phyloP scores from a whole-genome alignment of 768 basidiomycete genomes.

The Kwoniella sp. region DNA sequence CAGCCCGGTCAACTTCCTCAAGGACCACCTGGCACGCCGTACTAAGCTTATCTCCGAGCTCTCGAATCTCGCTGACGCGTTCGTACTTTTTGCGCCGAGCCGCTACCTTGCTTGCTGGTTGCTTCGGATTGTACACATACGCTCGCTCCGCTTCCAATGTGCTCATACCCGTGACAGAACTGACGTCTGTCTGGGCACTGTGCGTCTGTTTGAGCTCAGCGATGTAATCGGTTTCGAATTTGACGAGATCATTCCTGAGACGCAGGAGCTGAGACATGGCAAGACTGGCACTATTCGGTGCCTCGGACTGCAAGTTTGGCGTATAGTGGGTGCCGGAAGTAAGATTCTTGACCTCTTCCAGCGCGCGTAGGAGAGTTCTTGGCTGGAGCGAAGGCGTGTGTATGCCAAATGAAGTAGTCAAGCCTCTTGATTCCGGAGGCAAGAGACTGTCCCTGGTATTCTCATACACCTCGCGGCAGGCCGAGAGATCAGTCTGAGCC shows the following conservation, averaged over 20 bases:
- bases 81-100: not conserved
- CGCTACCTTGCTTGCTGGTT: not conserved
- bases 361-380: not conserved
- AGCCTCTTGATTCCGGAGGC: not conserved
- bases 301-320: not conserved
- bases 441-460: not conserved
- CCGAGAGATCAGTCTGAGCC: not conserved
- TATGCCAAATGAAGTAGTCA: not conserved
- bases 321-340: not conserved
- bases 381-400: not conserved
- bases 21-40: not conserved
- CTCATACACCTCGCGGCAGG: not conserved
- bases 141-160: not conserved
- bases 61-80: not conserved
- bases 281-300: not conserved
- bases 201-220: not conserved
- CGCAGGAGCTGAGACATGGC: not conserved
- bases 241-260: not conserved
- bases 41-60: not conserved
- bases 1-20: not conserved
- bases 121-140: not conserved
- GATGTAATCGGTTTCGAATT: not conserved
- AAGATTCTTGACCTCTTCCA: not conserved
- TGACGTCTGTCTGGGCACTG: not conserved
- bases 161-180: not conserved